phyloP scores from a whole-genome alignment of 1,139 yeast species.

The Geotrichum macrosporum region DNA sequence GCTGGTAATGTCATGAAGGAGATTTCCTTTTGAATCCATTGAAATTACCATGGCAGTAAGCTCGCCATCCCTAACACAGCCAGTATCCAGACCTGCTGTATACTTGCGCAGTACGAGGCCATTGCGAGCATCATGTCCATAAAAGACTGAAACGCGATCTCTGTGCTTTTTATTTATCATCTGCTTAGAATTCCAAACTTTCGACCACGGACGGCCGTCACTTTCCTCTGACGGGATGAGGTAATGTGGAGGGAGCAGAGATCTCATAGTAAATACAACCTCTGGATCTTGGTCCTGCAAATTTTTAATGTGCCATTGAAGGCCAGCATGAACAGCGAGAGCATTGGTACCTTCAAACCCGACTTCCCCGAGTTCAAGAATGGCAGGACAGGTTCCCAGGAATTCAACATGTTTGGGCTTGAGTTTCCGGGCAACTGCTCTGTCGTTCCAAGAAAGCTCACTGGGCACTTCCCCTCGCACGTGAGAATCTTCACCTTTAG shows the following conservation, averaged over 20 bases:
- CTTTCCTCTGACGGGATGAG: slow-evolving; percentile 52
- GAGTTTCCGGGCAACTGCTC: slow-evolving; percentile 54
- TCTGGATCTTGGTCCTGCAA: slow-evolving; percentile 57
- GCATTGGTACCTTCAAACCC: slow-evolving; percentile 49
- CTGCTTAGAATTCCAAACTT: slow-evolving; percentile 55
- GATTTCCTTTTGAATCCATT: slow-evolving; percentile 18
- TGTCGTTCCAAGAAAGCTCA: slow-evolving; percentile 44
- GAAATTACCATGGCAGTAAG: slow-evolving; percentile 62
- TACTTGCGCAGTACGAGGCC: slow-evolving; percentile 64
- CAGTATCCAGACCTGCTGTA: slow-evolving; percentile 77
- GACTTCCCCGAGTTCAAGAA: slow-evolving; percentile 57
- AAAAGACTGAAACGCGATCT: slow-evolving; percentile 53
- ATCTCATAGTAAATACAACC: slow-evolving; percentile 59
- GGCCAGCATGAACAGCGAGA: slow-evolving; percentile 75
- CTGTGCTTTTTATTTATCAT: slow-evolving; percentile 32
- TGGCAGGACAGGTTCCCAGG: slow-evolving; percentile 58
- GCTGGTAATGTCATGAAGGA: slow-evolving; percentile 10
- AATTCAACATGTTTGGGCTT: slow-evolving; percentile 58
- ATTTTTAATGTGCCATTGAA: slow-evolving; percentile 54
- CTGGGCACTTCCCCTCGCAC: too few relatives aligned
- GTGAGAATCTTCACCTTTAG: neutral
- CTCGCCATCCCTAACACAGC: slow-evolving; percentile 71
- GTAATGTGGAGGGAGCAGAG: slow-evolving; percentile 55
- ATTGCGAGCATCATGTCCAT: slow-evolving; percentile 85
- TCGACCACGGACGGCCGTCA: slow-evolving; percentile 57